These are phyloP conservation scores for Gilbertella persicaria DNA, from an alignment of 371 early-diverging fungal genomes.

Conservation along the genomic window DNA sequence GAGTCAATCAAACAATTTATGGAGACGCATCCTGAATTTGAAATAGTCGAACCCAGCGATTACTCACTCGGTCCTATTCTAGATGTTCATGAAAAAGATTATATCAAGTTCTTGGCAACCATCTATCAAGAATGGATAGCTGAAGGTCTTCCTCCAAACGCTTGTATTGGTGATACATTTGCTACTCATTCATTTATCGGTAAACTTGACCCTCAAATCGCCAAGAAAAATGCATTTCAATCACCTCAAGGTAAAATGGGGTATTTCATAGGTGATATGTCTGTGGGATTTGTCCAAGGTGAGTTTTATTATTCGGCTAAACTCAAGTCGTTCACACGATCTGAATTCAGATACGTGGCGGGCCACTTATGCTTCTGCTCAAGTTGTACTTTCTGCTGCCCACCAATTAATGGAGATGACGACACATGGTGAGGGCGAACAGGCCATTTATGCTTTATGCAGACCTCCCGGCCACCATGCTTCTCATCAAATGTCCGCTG, in stretches of 20 bases:
- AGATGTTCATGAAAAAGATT: slow-evolving; percentile 60
- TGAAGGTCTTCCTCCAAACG: slow-evolving; percentile 59
- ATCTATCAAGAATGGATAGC: slow-evolving; percentile 63
- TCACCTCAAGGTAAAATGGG: slow-evolving; percentile 32
- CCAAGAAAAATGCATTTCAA: slow-evolving; percentile 31
- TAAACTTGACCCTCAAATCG: slow-evolving; percentile 26
- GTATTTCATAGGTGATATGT: slow-evolving; percentile 59
- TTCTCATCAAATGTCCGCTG: slow-evolving; percentile 55
- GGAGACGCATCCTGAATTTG: slow-evolving; percentile 29
- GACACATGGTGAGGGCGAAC: slow-evolving; percentile 11
- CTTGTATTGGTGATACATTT: slow-evolving; percentile 62
- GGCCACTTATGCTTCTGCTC: slow-evolving; percentile 67
- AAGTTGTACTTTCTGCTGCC: slow-evolving; percentile 65
- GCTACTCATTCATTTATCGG: slow-evolving; percentile 38
- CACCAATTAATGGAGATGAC: slow-evolving; percentile 39
- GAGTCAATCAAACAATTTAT: slow-evolving; percentile 32
- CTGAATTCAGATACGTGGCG: slow-evolving; percentile 69
- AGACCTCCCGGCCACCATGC: slow-evolving; percentile 75
- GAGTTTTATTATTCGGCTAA: no score
- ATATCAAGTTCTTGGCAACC: slow-evolving; percentile 55
- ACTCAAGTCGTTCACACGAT: no score
- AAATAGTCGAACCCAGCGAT: slow-evolving; percentile 43
- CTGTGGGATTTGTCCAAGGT: slow-evolving; percentile 60
- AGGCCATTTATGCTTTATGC: slow-evolving; percentile 64
- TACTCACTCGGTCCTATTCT: slow-evolving; percentile 60